phyloP scores from a whole-genome alignment of 306 rosid genomes.

The Cucurbita maxima region DNA sequence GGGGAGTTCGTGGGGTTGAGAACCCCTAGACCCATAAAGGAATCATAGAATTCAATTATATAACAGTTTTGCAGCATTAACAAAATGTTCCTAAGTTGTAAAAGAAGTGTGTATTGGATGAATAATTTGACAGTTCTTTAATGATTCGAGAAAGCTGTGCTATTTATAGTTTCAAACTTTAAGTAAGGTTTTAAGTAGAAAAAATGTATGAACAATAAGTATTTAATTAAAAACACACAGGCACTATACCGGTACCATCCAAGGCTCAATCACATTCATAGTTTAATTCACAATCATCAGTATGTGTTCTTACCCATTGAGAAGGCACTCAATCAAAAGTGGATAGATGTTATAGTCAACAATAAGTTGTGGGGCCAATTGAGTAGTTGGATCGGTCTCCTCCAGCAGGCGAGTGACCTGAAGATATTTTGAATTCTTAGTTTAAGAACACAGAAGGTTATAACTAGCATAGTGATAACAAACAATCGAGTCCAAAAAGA shows the following conservation, averaged over 20 bases:
- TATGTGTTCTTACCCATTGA: slow-evolving; percentile 48
- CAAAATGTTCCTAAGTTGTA: background rate
- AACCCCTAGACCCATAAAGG: background rate
- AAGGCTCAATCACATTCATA: background rate
- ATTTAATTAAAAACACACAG: background rate
- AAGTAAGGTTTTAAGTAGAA: background rate
- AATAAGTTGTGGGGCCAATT: slow-evolving; percentile 34
- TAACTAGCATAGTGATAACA: background rate
- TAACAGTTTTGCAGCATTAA: background rate
- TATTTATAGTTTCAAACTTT: background rate
- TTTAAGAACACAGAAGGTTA: background rate
- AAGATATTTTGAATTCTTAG: background rate
- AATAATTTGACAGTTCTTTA: background rate
- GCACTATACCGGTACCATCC: background rate
- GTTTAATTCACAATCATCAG: background rate
- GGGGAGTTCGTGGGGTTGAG: background rate
- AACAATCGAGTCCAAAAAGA: background rate
- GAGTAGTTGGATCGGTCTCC: slow-evolving; percentile 21
- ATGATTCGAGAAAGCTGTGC: background rate
- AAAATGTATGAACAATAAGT: background rate
- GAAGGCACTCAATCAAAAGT: slow-evolving; percentile 69
- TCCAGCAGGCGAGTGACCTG: slow-evolving; percentile 66
- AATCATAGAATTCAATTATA: background rate
- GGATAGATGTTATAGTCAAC: slow-evolving; percentile 46
- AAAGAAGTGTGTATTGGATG: background rate